Conservation (phyloP, 352 stramenopile genomes). For the Globisporangium yorkense region DNA sequence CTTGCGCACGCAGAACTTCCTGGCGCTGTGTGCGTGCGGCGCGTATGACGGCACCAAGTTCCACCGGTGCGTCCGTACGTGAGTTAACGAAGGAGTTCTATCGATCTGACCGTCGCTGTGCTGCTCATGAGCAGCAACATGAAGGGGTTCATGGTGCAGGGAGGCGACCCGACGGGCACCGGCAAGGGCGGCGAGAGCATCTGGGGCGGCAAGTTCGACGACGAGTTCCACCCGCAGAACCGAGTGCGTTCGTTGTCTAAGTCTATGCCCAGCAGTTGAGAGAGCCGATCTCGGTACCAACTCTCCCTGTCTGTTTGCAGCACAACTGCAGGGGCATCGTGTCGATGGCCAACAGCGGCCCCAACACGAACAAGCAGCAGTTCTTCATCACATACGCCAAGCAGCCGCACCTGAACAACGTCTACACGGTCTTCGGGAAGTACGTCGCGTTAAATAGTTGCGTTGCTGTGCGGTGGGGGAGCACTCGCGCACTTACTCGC, state of each 20-base stretch:
- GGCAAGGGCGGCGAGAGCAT: slow-evolving; percentile 90
- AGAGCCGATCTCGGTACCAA: not conserved
- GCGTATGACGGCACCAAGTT: slow-evolving; percentile 90
- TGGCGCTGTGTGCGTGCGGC: slow-evolving; percentile 91
- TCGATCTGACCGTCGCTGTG: not conserved
- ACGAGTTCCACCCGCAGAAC: slow-evolving; percentile 91
- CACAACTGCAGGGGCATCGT: slow-evolving; percentile 89
- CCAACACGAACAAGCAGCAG: slow-evolving; percentile 93
- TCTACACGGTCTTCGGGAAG: slow-evolving; percentile 97
- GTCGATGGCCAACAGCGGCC: slow-evolving; percentile 90
- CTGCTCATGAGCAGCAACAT: slow-evolving; percentile 56
- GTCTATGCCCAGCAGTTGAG: not conserved
- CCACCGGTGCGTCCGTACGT: slow-evolving; percentile 56
- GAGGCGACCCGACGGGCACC: slow-evolving; percentile 87
- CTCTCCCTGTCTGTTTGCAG: slow-evolving; percentile 14
- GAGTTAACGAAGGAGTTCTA: not conserved
- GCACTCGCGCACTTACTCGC: slow-evolving; percentile 4
- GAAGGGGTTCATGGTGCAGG: slow-evolving; percentile 87
- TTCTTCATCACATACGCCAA: slow-evolving; percentile 98
- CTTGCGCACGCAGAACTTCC: slow-evolving; percentile 89
- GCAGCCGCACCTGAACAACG: slow-evolving; percentile 97
- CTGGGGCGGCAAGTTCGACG: slow-evolving; percentile 84
- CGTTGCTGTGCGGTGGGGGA: not conserved
- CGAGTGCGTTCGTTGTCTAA: slow-evolving; percentile 26
- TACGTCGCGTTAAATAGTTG: slow-evolving; percentile 24